Conservation (phyloP, 306 rosid genomes). For the Corylus avellana region DNA sequence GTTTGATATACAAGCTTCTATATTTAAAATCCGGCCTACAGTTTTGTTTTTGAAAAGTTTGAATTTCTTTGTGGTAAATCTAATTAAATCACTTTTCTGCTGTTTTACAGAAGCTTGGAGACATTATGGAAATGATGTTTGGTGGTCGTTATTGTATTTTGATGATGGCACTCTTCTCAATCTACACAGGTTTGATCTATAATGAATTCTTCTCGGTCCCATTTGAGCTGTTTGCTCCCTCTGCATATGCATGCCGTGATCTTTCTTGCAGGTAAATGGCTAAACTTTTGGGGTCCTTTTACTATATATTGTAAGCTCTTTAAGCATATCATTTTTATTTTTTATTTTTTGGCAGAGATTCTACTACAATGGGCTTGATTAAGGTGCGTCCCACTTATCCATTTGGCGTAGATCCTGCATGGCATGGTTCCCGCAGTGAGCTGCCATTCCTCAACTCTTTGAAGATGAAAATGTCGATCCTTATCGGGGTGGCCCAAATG, state of each 20-base stretch:
- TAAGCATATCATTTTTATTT: background rate
- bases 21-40: background rate
- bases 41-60: background rate
- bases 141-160: slow-evolving; percentile 95
- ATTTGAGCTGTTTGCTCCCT: slow-evolving; percentile 77
- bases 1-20: background rate
- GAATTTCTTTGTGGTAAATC: slow-evolving; percentile 17
- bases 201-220: slow-evolving; percentile 97
- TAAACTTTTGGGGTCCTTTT: slow-evolving; percentile 28
- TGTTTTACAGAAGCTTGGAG: slow-evolving; percentile 88
- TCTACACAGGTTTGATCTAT: slow-evolving; percentile 92
- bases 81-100: slow-evolving; percentile 23
- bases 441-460: slow-evolving; percentile 93
- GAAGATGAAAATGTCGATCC: slow-evolving; percentile 99
- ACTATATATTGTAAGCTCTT: slow-evolving; percentile 17
- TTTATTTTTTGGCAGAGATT: slow-evolving; percentile 51
- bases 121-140: slow-evolving; percentile 91
- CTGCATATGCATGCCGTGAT: slow-evolving; percentile 91
- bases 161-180: slow-evolving; percentile 90
- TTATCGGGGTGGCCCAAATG: slow-evolving; percentile 95
- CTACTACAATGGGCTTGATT: slow-evolving; percentile 79
- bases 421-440: slow-evolving; percentile 96
- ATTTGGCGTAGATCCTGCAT: slow-evolving; percentile 95
- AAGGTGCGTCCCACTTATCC: slow-evolving; percentile 84
- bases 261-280: slow-evolving; percentile 73